Evolutionary conservation across 2,329 filamentous ascomycete species (phyloP).

Genomic region (Colletotrichum somersetense): DNA sequence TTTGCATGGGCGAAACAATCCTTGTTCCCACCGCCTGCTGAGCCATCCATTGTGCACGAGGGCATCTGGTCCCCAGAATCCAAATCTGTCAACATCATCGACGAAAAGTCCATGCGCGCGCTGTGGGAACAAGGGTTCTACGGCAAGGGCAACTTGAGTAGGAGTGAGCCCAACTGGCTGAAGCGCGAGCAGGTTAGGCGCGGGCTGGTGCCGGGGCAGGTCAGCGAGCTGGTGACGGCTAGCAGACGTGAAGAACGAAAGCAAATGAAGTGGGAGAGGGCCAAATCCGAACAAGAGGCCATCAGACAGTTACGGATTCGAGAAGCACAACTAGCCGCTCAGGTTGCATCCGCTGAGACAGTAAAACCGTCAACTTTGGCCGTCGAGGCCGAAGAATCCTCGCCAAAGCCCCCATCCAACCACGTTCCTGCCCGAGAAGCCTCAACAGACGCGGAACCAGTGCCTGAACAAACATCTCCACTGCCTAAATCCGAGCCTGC

Average conservation of each 20-base stretch:
- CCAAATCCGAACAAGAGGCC: conserved; percentile 86
- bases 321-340: conserved; percentile 55
- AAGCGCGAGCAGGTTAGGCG: conserved; percentile 82
- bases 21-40: conserved; percentile 73
- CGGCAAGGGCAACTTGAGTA: conserved; percentile 91
- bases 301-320: conserved; percentile 76
- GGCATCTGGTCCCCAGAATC: conserved; percentile 87
- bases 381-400: neutral
- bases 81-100: conserved; percentile 85
- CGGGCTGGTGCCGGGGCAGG: conserved; percentile 73
- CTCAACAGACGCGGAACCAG: conserved; percentile 20
- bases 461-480: conserved; percentile 23
- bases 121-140: conserved; percentile 99
- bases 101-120: conserved; percentile 79
- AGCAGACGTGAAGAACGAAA: conserved; percentile 83
- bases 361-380: neutral
- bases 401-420: conserved; percentile 6
- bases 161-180: conserved; percentile 95
- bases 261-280: conserved; percentile 90
- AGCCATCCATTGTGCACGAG: conserved; percentile 73
- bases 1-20: conserved; percentile 83
- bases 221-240: conserved; percentile 85
- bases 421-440: conserved; percentile 23
- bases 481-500: conserved; percentile 1
- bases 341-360: neutral